Evolutionary conservation across 140 eudicot species (phyloP).

Genomic region (Erigeron philadelphicus): DNA sequence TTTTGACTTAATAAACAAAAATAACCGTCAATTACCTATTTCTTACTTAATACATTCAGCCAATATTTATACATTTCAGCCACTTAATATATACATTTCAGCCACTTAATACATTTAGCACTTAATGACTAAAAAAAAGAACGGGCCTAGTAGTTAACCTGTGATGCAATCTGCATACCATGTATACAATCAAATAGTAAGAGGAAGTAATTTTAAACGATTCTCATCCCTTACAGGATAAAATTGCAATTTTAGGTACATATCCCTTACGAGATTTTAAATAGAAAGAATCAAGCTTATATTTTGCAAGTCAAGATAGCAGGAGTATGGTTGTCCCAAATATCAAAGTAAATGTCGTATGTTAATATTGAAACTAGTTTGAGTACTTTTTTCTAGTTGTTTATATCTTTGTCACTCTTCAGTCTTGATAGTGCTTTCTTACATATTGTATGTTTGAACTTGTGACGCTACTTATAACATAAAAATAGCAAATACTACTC

Average conservation of each 20-base stretch:
- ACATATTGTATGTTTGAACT: not conserved
- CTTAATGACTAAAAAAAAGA: no score
- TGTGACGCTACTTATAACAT: not conserved
- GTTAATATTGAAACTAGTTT: not conserved
- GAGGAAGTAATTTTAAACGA: not conserved
- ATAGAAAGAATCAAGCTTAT: not conserved
- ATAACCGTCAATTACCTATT: no score
- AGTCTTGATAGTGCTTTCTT: not conserved
- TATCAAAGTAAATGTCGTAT: not conserved
- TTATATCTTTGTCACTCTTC: conserved; percentile 10
- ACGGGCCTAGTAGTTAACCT: not conserved
- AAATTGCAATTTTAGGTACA: not conserved
- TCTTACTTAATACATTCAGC: no score
- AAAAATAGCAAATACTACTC: conserved; percentile 3
- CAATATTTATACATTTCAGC: no score
- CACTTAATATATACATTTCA: no score
- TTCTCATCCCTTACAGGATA: not conserved
- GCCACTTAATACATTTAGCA: no score
- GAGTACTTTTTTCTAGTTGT: not conserved
- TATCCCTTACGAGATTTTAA: not conserved
- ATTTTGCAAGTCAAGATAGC: not conserved
- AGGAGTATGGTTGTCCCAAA: not conserved
- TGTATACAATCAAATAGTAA: conserved; percentile 5
- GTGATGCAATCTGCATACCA: conserved; percentile 11
- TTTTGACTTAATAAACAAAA: no score